Conservation (phyloP, 192 early-diverging fungal species). For the Backusella australiensis region DNA sequence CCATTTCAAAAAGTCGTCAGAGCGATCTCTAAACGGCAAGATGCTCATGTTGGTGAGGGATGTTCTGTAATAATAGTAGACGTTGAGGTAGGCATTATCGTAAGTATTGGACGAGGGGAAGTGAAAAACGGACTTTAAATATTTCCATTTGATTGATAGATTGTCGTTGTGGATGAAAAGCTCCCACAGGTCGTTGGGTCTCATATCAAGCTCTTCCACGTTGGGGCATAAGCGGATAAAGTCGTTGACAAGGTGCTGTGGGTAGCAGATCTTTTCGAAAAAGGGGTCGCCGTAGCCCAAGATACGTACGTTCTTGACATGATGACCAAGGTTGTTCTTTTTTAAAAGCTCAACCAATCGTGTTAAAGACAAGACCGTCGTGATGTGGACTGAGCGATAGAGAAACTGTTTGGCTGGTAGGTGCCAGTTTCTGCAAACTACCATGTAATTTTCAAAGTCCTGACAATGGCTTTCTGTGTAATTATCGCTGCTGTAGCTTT, state of each 20-base stretch:
- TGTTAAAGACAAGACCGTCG: not conserved
- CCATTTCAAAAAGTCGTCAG: not conserved
- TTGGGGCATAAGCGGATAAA: not conserved
- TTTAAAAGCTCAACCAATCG: not conserved
- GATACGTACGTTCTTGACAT: constrained; percentile 1
- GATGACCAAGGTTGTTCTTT: not conserved
- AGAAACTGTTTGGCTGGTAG: not conserved
- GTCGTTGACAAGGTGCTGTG: not conserved
- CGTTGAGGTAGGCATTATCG: not conserved
- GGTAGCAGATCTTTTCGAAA: not conserved
- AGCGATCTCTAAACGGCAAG: not conserved
- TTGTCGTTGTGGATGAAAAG: not conserved
- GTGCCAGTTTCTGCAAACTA: not conserved
- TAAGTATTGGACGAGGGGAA: not conserved
- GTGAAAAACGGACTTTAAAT: not conserved
- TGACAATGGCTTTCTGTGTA: not conserved
- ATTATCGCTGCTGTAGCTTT: not conserved
- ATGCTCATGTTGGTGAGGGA: not conserved
- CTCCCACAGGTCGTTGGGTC: not conserved
- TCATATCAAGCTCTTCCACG: not conserved
- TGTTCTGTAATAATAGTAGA: not conserved
- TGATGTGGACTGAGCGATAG: not conserved
- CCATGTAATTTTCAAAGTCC: not conserved
- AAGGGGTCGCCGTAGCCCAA: not conserved
- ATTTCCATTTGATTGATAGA: not conserved